Conservation (phyloP, 1,284 basidiomycete species). For the Schizophyllum commune region DNA sequence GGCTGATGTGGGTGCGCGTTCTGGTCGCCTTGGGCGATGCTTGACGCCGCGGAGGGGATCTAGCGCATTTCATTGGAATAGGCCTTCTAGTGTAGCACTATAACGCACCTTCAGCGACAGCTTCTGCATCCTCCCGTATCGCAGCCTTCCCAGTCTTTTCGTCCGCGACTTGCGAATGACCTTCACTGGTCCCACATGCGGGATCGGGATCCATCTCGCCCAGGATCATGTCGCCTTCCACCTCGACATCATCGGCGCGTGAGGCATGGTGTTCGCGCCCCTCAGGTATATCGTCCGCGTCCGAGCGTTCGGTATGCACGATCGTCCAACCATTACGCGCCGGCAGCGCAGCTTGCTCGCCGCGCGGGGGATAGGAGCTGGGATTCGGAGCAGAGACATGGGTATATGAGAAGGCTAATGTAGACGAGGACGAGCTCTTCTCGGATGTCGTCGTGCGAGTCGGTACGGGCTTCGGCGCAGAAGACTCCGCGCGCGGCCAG, state of each 20-base stretch:
- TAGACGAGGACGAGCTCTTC: slow-evolving; percentile 50
- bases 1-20: slow-evolving; percentile 20
- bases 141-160: slow-evolving; percentile 36
- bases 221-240: slow-evolving; percentile 68
- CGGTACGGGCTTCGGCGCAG: slow-evolving; percentile 47
- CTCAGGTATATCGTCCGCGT: slow-evolving; percentile 17
- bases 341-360: slow-evolving; percentile 22
- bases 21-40: slow-evolving; percentile 33
- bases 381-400: slow-evolving; percentile 71
- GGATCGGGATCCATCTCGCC: slow-evolving; percentile 62
- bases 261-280: slow-evolving; percentile 26
- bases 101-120: slow-evolving; percentile 63
- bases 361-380: slow-evolving; percentile 61
- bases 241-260: slow-evolving; percentile 37
- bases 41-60: slow-evolving; percentile 50
- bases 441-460: slow-evolving; percentile 25
- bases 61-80: not conserved
- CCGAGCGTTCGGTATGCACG: slow-evolving; percentile 37
- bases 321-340: slow-evolving; percentile 69
- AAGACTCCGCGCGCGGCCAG: slow-evolving; percentile 34
- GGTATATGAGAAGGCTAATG: slow-evolving; percentile 74
- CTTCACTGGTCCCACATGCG: slow-evolving; percentile 21
- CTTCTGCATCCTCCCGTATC: slow-evolving; percentile 61
- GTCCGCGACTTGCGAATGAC: slow-evolving; percentile 17
- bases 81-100: not conserved